These are phyloP conservation scores for Thelonectria discophora DNA, from an alignment of 2,329 filamentous ascomycete species.

Conservation along the genomic window DNA sequence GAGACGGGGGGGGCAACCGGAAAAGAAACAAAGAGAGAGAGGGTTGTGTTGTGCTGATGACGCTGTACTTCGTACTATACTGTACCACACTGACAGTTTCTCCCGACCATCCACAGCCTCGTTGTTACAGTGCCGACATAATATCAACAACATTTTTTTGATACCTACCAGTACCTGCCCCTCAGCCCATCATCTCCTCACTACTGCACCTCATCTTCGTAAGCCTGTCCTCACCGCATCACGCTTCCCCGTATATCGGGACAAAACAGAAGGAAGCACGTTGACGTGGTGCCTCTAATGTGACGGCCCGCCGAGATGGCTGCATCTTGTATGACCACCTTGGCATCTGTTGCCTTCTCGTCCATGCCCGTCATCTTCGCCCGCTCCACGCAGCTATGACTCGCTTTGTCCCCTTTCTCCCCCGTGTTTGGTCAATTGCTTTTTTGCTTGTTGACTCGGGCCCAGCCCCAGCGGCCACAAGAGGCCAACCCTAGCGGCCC, in stretches of 20 bases:
- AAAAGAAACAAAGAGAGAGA: conserved; percentile 19
- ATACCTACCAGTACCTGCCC: not conserved
- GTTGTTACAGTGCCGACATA: not conserved
- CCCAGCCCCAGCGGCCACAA: not conserved
- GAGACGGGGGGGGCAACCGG: conserved; percentile 20
- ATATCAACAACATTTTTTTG: not conserved
- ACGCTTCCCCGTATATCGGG: not conserved
- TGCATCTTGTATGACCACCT: conserved; percentile 6
- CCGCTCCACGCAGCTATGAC: conserved; percentile 10
- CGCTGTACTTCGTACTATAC: too few relatives aligned
- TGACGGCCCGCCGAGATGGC: conserved; percentile 8
- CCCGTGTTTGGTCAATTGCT: conserved; percentile 3
- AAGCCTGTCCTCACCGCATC: conserved; percentile 1
- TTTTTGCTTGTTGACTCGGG: not conserved
- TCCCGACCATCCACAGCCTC: not conserved
- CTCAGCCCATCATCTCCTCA: not conserved
- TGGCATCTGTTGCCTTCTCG: conserved; percentile 8
- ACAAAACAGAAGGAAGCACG: not conserved
- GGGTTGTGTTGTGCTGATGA: too few relatives aligned
- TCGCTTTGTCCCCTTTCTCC: not conserved
- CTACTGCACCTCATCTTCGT: conserved; percentile 2
- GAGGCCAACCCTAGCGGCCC: too few relatives aligned
- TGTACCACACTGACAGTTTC: not conserved
- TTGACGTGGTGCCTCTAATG: conserved; percentile 8
- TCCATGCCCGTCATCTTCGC: conserved; percentile 1